A percentile compares a stretch with the other conserved stretches of the same genome.
Evolutionary conservation across 176 grass and related monocot genomes (phyloP).

Genomic region (Lolium multiflorum): DNA sequence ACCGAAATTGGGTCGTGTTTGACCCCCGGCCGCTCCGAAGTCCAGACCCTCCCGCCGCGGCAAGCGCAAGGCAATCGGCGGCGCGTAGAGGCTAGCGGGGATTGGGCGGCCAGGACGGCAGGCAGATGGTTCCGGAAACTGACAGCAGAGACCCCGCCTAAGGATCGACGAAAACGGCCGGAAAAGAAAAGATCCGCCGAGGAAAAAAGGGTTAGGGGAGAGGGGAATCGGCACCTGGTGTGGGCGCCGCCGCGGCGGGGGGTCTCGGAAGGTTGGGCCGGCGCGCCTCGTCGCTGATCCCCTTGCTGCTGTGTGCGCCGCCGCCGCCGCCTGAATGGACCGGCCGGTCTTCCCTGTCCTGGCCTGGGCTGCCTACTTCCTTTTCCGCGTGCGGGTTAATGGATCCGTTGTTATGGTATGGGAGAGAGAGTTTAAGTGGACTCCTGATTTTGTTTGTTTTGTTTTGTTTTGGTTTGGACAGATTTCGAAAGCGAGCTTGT

Average conservation of each 20-base stretch:
- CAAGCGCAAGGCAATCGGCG: not conserved
- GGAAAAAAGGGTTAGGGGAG: not conserved
- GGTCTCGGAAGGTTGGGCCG: not conserved
- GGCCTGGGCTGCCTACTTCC: not conserved
- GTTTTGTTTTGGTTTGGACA: not conserved
- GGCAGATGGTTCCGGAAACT: conserved; percentile 15
- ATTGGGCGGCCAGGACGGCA: not conserved
- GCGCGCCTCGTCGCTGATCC: conserved; percentile 5
- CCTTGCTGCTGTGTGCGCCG: conserved; percentile 17
- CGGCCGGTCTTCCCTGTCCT: not conserved
- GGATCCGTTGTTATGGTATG: conserved; percentile 11
- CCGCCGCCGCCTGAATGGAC: conserved; percentile 57
- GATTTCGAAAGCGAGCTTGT: conserved; percentile 42
- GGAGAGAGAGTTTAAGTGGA: conserved; percentile 41
- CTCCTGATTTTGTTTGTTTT: conserved; percentile 27
- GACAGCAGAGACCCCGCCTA: not conserved
- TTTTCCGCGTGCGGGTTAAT: not conserved
- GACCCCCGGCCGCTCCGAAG: not conserved
- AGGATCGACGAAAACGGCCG: conserved; percentile 12
- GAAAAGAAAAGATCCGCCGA: not conserved
- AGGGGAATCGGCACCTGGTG: conserved; percentile 23
- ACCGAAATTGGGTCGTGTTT: not conserved
- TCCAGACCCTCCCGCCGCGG: not conserved
- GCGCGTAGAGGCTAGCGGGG: not conserved
- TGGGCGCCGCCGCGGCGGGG: not conserved